Conservation (phyloP, 1,139 yeast species). For the Geotrichum klebahnii region DNA sequence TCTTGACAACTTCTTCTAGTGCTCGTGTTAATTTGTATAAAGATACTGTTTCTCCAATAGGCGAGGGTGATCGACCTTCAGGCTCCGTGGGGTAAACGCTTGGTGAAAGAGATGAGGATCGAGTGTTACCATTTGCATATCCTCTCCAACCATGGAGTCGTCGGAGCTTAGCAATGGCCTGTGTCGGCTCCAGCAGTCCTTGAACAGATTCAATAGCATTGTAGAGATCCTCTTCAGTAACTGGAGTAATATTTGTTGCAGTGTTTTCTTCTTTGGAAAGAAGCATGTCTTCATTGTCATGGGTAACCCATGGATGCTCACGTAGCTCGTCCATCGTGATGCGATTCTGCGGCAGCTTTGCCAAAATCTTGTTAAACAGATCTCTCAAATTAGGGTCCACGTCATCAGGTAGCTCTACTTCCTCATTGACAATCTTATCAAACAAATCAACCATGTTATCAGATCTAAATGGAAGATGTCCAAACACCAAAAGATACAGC, state of each 20-base stretch:
- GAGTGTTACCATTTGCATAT: conserved; percentile 14
- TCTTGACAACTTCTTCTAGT: conserved; percentile 32
- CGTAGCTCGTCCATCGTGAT: conserved; percentile 51
- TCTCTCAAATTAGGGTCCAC: conserved; percentile 26
- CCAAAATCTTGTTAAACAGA: conserved; percentile 35
- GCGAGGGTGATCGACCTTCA: conserved; percentile 14
- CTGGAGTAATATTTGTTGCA: conserved; percentile 34
- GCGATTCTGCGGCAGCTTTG: conserved; percentile 55
- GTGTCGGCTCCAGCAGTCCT: conserved; percentile 30
- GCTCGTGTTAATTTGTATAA: conserved; percentile 34
- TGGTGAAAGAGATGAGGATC: conserved; percentile 13
- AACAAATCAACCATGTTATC: conserved; percentile 50
- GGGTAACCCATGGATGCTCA: conserved; percentile 56
- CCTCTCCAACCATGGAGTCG: conserved; percentile 36
- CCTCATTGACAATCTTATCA: conserved; percentile 32
- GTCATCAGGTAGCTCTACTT: conserved; percentile 26
- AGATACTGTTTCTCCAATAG: conserved; percentile 25
- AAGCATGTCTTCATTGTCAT: conserved; percentile 39
- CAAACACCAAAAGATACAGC: conserved; percentile 39
- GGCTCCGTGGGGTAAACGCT: conserved; percentile 9
- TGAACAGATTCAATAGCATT: conserved; percentile 39
- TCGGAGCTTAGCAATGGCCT: conserved; percentile 31
- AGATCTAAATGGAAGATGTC: conserved; percentile 42
- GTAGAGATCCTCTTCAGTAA: conserved; percentile 41
- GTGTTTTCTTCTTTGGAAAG: conserved; percentile 41